Percentiles rank a stretch among this genome's conserved stretches.
Evolutionary conservation across 1,284 basidiomycete species (phyloP).

Genomic region (Coriolopsis trogii): DNA sequence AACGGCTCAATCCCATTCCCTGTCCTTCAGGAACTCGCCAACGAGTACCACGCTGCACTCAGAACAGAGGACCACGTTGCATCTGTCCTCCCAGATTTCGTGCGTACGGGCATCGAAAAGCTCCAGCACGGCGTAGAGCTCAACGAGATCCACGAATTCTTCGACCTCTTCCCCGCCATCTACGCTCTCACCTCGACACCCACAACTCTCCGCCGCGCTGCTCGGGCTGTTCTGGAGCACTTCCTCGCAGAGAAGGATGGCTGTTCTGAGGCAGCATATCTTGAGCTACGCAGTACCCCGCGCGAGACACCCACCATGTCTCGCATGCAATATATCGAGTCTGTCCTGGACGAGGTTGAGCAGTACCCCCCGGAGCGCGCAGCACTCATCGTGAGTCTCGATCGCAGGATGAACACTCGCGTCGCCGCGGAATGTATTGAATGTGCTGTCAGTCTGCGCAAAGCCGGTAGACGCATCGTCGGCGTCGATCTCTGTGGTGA

Average conservation of each 20-base stretch:
- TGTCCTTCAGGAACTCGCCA: slow-evolving; percentile 66
- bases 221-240: slow-evolving; percentile 61
- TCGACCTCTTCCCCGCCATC: slow-evolving; percentile 74
- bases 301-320: slow-evolving; percentile 57
- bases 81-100: slow-evolving; percentile 29
- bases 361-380: slow-evolving; percentile 50
- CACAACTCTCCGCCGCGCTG: slow-evolving; percentile 50
- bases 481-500: slow-evolving; percentile 84
- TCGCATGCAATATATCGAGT: slow-evolving; percentile 58
- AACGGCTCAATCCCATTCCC: slow-evolving; percentile 79
- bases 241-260: slow-evolving; percentile 52
- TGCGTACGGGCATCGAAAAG: slow-evolving; percentile 47
- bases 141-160: slow-evolving; percentile 67
- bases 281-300: slow-evolving; percentile 78
- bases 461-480: slow-evolving; percentile 64
- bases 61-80: slow-evolving; percentile 4
- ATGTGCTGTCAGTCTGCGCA: slow-evolving; percentile 57
- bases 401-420: slow-evolving; percentile 60
- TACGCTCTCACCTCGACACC: slow-evolving; percentile 73
- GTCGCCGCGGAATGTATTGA: slow-evolving; percentile 58
- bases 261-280: slow-evolving; percentile 60
- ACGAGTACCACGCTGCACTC: slow-evolving; percentile 35
- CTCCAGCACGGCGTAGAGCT: slow-evolving; percentile 57
- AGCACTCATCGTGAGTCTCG: slow-evolving; percentile 72
- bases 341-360: slow-evolving; percentile 70